Conservation (phyloP, 129 eudicot species). For the Helianthus tuberosus region DNA sequence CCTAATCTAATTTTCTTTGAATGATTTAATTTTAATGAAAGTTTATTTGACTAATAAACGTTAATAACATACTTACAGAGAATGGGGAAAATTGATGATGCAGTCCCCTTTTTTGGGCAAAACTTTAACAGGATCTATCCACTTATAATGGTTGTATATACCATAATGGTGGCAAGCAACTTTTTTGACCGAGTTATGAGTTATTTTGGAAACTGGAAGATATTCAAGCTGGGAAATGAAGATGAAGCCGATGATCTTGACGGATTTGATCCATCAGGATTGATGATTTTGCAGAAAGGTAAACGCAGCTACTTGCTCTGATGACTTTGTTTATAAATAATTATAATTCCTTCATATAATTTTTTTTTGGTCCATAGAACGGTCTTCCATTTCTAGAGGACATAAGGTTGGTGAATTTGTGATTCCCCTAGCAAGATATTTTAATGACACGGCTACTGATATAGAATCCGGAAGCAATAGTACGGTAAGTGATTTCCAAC, state of each 20-base stretch:
- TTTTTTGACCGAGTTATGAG: slow-evolving; percentile 56
- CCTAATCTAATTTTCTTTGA: background rate
- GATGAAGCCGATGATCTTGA: slow-evolving; percentile 68
- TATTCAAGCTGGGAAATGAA: slow-evolving; percentile 51
- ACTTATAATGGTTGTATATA: slow-evolving; percentile 77
- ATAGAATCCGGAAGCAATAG: slow-evolving; percentile 54
- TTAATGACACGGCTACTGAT: slow-evolving; percentile 58
- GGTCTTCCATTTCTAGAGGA: slow-evolving; percentile 85
- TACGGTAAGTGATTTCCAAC: slow-evolving; percentile 40
- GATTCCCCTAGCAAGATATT: slow-evolving; percentile 84
- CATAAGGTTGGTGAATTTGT: slow-evolving; percentile 89
- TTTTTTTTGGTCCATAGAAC: slow-evolving; percentile 44
- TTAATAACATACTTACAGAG: slow-evolving; percentile 48
- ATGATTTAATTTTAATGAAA: background rate
- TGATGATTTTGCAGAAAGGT: slow-evolving; percentile 71
- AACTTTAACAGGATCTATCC: slow-evolving; percentile 77
- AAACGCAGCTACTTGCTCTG: background rate
- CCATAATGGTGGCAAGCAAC: slow-evolving; percentile 65
- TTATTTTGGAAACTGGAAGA: slow-evolving; percentile 76
- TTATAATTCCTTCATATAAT: background rate
- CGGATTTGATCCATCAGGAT: slow-evolving; percentile 75
- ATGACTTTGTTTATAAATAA: background rate
- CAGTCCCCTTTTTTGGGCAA: slow-evolving; percentile 83
- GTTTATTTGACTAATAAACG: slow-evolving; percentile 9
- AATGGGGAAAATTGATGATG: slow-evolving; percentile 87